These are phyloP conservation scores for Alternaria sp. DNA, from an alignment of 2,329 filamentous ascomycete species.

Conservation along the genomic window DNA sequence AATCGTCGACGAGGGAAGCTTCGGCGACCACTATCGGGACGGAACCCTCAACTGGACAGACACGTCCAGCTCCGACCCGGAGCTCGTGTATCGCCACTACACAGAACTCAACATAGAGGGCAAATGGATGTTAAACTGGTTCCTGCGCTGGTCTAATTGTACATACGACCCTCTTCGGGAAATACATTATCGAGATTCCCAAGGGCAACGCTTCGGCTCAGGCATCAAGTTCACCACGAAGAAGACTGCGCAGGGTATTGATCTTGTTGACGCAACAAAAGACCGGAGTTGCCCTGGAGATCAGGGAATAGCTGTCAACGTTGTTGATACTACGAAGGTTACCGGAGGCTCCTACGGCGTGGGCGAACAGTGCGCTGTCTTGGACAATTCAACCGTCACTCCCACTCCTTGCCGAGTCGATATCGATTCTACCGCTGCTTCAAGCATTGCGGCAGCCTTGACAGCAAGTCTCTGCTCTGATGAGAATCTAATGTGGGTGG, in stretches of 20 bases:
- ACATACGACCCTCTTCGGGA: no score
- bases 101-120: rapidly evolving
- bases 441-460: not conserved
- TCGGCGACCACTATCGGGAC: no score
- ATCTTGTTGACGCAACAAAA: not conserved
- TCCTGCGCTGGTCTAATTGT: no score
- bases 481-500: not conserved
- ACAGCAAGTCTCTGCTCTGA: not conserved
- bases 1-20: no score
- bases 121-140: no score
- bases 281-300: not conserved
- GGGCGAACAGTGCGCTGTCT: not conserved
- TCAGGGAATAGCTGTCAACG: not conserved
- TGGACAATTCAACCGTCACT: not conserved
- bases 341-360: not conserved
- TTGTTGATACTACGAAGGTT: not conserved
- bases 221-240: not conserved
- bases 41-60: no score
- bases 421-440: no score
- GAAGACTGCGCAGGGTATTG: not conserved
- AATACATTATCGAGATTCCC: no score
- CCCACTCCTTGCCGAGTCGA: not conserved
- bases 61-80: no score
- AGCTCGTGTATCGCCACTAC: no score
- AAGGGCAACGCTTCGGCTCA: no score